Percentiles rank a stretch among this genome's conserved stretches.
phyloP scores from a whole-genome alignment of 352 stramenopile genomes.

The Phytopythium oedochilum region DNA sequence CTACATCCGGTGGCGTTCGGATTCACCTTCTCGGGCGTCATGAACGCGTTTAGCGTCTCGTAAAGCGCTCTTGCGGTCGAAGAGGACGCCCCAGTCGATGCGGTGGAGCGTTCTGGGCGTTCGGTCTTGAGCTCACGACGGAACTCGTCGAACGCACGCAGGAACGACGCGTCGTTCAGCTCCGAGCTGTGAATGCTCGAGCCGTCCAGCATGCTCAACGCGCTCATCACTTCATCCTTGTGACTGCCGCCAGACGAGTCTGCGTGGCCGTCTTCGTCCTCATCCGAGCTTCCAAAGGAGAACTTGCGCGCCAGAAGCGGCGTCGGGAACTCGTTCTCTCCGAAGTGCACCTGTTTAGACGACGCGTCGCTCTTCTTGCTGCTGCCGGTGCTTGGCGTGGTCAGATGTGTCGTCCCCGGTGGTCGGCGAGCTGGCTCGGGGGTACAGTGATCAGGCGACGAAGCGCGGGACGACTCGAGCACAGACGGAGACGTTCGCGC shows the following conservation, averaged over 20 bases:
- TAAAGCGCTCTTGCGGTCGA: conserved; percentile 21
- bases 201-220: conserved; percentile 44
- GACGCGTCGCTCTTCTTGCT: conserved; percentile 36
- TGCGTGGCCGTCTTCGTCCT: conserved; percentile 25
- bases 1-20: not conserved
- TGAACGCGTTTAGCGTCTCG: not conserved
- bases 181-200: conserved; percentile 49
- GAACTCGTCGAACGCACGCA: conserved; percentile 45
- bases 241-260: not conserved
- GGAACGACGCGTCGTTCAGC: conserved; percentile 51
- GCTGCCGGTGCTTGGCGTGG: conserved; percentile 44
- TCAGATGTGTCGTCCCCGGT: not conserved
- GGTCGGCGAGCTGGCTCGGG: not conserved
- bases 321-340: conserved; percentile 42
- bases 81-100: not conserved
- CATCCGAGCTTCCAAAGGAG: conserved; percentile 56
- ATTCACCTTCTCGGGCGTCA: conserved; percentile 3
- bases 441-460: not conserved
- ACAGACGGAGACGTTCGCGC: not conserved
- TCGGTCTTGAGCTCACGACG: conserved; percentile 24
- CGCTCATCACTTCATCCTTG: conserved; percentile 12
- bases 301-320: conserved; percentile 54
- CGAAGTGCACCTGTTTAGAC: conserved; percentile 55
- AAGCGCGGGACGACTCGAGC: not conserved
- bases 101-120: not conserved